A percentile compares a stretch with the other conserved stretches of the same genome.
Conservation (phyloP, 208 protist species). For the Herpetomonas muscarum region DNA sequence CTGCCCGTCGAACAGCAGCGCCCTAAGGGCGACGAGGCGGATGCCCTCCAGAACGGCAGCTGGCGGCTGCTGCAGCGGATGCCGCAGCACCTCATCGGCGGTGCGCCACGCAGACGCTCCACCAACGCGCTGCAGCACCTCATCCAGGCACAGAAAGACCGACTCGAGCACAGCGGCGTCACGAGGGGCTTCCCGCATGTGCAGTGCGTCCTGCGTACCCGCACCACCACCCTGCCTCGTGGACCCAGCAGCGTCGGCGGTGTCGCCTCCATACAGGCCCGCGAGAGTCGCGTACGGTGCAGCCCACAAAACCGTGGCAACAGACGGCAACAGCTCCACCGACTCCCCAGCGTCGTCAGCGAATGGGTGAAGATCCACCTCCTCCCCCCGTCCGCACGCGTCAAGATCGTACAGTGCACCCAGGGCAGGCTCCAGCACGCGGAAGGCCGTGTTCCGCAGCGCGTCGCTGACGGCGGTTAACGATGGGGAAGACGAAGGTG, state of each 20-base stretch:
- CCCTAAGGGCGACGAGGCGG: conserved; percentile 54
- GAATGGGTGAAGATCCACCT: no score
- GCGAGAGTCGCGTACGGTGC: no score
- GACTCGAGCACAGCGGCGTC: conserved; percentile 10
- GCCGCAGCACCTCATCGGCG: conserved; percentile 45
- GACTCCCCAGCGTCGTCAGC: neutral
- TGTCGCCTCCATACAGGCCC: no score
- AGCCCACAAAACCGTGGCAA: no score
- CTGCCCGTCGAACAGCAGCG: conserved; percentile 28
- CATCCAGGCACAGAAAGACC: conserved; percentile 10
- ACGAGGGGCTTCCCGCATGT: conserved; percentile 4
- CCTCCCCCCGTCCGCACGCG: no score
- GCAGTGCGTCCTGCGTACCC: no score
- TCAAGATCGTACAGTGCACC: conserved; percentile 39
- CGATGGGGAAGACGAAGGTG: neutral
- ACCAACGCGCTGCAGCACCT: conserved; percentile 15
- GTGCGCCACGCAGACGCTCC: conserved; percentile 31
- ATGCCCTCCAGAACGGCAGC: conserved; percentile 58
- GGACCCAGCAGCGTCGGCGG: no score
- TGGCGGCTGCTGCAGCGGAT: conserved; percentile 34
- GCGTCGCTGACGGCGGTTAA: conserved; percentile 13
- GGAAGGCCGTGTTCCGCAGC: conserved; percentile 69
- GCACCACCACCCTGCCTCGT: no score
- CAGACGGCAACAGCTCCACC: neutral
- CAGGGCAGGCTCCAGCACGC: conserved; percentile 73